Evolutionary conservation across 2,329 filamentous ascomycete genomes (phyloP).

Genomic region (Aureobasidium pullulans): DNA sequence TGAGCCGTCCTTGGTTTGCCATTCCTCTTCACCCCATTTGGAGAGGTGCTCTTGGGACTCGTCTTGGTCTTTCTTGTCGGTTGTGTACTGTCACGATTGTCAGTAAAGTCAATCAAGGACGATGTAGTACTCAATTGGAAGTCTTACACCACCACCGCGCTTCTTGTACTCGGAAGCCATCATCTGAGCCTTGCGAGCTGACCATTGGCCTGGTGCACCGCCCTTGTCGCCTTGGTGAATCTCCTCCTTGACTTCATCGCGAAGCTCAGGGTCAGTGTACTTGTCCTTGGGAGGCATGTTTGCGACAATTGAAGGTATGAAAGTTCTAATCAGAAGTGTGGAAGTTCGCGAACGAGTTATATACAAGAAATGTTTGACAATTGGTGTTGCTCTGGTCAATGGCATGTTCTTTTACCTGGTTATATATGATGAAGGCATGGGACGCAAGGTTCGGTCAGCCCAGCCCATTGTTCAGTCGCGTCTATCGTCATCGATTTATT

Average conservation of each 20-base stretch:
- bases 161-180: conserved; percentile 29
- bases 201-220: conserved; percentile 43
- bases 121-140: not conserved
- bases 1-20: conserved; percentile 43
- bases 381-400: not conserved
- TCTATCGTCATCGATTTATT: conserved; percentile 7
- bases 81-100: conserved; percentile 31
- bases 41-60: conserved; percentile 38
- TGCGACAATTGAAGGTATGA: not conserved
- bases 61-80: conserved; percentile 37
- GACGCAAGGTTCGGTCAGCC: not conserved
- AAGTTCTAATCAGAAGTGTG: not conserved
- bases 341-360: not conserved
- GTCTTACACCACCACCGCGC: conserved; percentile 31
- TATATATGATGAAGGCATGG: not conserved
- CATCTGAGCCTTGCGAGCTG: conserved; percentile 36
- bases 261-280: conserved; percentile 40
- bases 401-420: not conserved
- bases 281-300: conserved; percentile 41
- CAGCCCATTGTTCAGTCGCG: not conserved
- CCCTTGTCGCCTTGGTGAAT: conserved; percentile 40
- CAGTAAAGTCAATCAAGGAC: not conserved
- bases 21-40: conserved; percentile 42
- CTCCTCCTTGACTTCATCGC: conserved; percentile 41
- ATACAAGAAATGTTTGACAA: not conserved